Evolutionary conservation across 2,329 filamentous ascomycete genomes (phyloP), one percentile per base, ranked within the genome.

Genomic region (Hypoxylon sp.): DNA sequence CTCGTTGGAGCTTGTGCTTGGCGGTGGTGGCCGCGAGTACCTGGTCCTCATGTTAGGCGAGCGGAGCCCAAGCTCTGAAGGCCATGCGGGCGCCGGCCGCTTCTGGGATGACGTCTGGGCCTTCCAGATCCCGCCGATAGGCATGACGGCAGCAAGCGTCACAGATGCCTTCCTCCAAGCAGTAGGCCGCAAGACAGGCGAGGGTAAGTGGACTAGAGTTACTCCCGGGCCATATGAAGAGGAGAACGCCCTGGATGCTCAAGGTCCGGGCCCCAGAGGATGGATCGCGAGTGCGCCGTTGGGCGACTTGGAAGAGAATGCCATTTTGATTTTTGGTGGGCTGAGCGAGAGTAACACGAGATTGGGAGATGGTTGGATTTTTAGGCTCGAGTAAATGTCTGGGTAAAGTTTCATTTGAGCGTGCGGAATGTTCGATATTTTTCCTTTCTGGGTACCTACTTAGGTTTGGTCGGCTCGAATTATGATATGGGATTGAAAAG

Each of bases 41-140:
- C 82, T 91, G 13, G 79, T 91, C 11, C 80, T 90, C n/a, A 77
- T 86, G 49, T 83, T 91, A 69, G 89, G 89, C 48, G 87, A 91
- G 78, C 78, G 80, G 23, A 78, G 81, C 45, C 82, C 87, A 2
- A 85, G 83, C 69, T 73, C 78, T 11, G 76, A 82, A 1, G 86
- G 85, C 28, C 83, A 87, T 71, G 81, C 81, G 17, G 84, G 79
- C 14, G 83, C 85, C 1, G 87, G 85, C 23, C 82, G 81, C 63
- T 89, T 88, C 76, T 84, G 83, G 79, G 79, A 82, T 68, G 89
- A 91, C 74, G 84, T 89, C 17, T 91, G 89, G 89, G 83, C 85
- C 14, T 91, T 89, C 78, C 86, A 89, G 77, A 82, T 89, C 17
- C 87, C 86, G 9, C 83, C 86, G 9, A 76, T 83, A 50, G 83